Evolutionary conservation across 768 basidiomycete species (phyloP).

Genomic region (Boletellus ananas): DNA sequence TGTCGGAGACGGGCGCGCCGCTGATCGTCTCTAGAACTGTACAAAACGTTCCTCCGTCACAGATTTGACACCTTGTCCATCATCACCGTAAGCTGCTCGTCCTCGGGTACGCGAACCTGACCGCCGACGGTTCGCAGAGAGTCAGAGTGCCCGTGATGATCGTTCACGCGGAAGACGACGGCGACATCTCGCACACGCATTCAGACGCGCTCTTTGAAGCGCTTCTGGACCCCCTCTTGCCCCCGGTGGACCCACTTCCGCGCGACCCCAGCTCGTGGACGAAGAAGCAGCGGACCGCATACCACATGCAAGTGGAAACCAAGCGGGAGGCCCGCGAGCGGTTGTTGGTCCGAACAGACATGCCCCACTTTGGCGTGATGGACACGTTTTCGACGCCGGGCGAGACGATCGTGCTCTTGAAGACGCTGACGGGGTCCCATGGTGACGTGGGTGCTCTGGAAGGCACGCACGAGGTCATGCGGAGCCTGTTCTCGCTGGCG

Average conservation of each 20-base stretch:
- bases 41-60: constrained; percentile 52
- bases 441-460: constrained; percentile 56
- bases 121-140: constrained; percentile 37
- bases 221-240: constrained; percentile 62
- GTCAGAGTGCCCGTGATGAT: constrained; percentile 68
- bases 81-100: constrained; percentile 46
- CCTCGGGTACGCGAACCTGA: not conserved
- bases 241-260: constrained; percentile 40
- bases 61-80: constrained; percentile 61
- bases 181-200: constrained; percentile 68
- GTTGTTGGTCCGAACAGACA: constrained; percentile 42
- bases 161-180: constrained; percentile 72
- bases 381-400: constrained; percentile 49
- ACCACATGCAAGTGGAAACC: constrained; percentile 36
- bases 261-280: constrained; percentile 27
- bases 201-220: constrained; percentile 64
- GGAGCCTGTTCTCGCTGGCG: constrained; percentile 25
- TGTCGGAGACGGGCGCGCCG: not conserved
- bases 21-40: constrained; percentile 38
- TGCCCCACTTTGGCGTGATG: constrained; percentile 49
- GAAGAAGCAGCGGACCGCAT: constrained; percentile 43
- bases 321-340: constrained; percentile 42
- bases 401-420: constrained; percentile 52
- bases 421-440: constrained; percentile 57
- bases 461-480: constrained; percentile 64